Percentiles rank a stretch among this genome's conserved stretches.
Evolutionary conservation across 225 moss, liverwort and hornwort genomes (phyloP).

Genomic region (Antitrichia curtipendula): DNA sequence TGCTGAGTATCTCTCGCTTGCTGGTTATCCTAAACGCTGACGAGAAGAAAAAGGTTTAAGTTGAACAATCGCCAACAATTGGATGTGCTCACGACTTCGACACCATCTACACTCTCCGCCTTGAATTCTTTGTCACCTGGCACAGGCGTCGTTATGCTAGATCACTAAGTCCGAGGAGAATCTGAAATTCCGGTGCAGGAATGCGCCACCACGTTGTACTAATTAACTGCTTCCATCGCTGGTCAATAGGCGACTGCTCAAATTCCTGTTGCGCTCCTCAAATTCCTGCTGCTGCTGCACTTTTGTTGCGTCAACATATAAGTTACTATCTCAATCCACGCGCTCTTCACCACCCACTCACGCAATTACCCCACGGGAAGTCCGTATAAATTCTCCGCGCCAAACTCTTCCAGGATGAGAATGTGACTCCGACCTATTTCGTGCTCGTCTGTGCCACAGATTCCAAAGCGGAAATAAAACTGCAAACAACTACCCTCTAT

Average conservation of each 20-base stretch:
- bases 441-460: constrained; percentile 32
- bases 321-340: background rate
- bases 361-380: background rate
- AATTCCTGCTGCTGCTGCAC: background rate
- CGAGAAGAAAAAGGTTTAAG: background rate
- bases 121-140: background rate
- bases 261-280: too few relatives aligned
- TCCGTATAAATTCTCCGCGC: background rate
- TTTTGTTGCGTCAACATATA: background rate
- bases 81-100: constrained; percentile 1
- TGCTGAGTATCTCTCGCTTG: background rate
- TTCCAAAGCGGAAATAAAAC: background rate
- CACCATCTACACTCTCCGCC: constrained; percentile 2
- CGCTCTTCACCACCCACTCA: background rate
- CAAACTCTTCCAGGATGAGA: constrained; percentile 10
- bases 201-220: constrained; percentile 1
- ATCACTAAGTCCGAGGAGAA: background rate
- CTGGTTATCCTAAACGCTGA: background rate
- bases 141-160: background rate
- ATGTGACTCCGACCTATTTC: constrained; percentile 22
- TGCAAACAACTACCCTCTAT: background rate
- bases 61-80: background rate
- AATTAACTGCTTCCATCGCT: constrained; percentile 16
- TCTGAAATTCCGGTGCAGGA: background rate
- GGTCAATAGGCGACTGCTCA: background rate